Base-by-base conservation (phyloP, 805 yeast species). In the Metschnikowia cubensis region DNA sequence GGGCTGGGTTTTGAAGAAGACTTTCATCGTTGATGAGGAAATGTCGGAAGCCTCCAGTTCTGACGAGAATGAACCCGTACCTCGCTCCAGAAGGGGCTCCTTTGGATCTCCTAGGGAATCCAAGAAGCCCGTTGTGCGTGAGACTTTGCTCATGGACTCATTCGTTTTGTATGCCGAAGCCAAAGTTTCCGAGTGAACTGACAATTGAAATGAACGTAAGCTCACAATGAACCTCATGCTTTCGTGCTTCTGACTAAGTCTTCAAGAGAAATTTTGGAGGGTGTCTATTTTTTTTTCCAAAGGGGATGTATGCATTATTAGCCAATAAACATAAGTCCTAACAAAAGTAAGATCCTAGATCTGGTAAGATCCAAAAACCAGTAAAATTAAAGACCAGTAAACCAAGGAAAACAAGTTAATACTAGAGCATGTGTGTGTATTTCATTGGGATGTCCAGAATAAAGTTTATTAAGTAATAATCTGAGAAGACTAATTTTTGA, bases 1-100 rank as follows among this genome's bases (percentile, higher is more conserved):
- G 57, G 85, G 84, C 17, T 82, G 80, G 56, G 51, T 59, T 35
- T 56, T 68, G 50, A 61, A 62, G 57, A 63, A 64, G 35, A 68
- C 69, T 39, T 71, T 65, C 52, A 59, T 62, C 20, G 61, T 69
- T 44, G 66, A 63, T 46, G 59, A 60, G 48, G 62, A 58, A 35
- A 29, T 50, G 14, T 48, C 54, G 43, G 61, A 58, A 37, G n/a
- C 10, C 14, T 44, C 51, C 15, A 47, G 53, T 22, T 55, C 57
- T 21, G 62, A 59, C 33, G 64, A 54, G 31, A 37, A 44, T 17
- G 57, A 54, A 13, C 25, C 52, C 3, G 29, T 32, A 25, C 32
- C 54, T n/a, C 48, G 53, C 29, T 46, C 55, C 14, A 49, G 58
- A 37, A 34, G 58, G 39, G 53, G 56, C 18, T 53, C 56, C 7